phyloP scores from a whole-genome alignment of 371 early-diverging fungal species.

The Mucor piriformis region DNA sequence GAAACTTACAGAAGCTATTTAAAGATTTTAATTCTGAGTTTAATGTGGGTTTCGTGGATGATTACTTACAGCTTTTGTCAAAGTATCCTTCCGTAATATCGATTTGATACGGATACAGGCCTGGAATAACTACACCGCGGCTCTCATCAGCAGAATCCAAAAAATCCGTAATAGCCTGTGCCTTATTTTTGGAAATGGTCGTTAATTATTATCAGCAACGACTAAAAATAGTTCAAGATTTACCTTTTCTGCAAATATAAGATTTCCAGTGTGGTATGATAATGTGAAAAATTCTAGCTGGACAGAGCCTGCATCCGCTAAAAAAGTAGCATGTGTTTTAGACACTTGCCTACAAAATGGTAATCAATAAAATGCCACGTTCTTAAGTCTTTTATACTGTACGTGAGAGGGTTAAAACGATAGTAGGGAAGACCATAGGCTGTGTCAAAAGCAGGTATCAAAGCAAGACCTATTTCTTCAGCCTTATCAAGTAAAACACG shows the following conservation, averaged over 20 bases:
- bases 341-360: slow-evolving; percentile 15
- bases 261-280: slow-evolving; percentile 70
- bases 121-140: slow-evolving; percentile 52
- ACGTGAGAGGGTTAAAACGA: slow-evolving; percentile 34
- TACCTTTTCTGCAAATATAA: slow-evolving; percentile 62
- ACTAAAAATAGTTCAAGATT: background rate
- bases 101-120: slow-evolving; percentile 56
- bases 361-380: slow-evolving; percentile 1
- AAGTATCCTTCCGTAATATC: slow-evolving; percentile 39
- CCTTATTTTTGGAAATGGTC: slow-evolving; percentile 29
- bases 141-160: slow-evolving; percentile 39
- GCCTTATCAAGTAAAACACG: slow-evolving; percentile 50
- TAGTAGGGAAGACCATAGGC: slow-evolving; percentile 61
- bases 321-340: slow-evolving; percentile 17
- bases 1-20: slow-evolving; percentile 35
- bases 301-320: slow-evolving; percentile 90
- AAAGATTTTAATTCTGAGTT: background rate
- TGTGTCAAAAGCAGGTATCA: slow-evolving; percentile 68
- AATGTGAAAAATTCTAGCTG: slow-evolving; percentile 87
- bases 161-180: slow-evolving; percentile 51
- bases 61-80: slow-evolving; percentile 29
- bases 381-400: slow-evolving; percentile 14
- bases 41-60: background rate
- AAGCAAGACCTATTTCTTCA: slow-evolving; percentile 52
- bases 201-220: background rate